Base-by-base conservation (phyloP, 1,284 basidiomycete species). In the Tremellales sp. region DNA sequence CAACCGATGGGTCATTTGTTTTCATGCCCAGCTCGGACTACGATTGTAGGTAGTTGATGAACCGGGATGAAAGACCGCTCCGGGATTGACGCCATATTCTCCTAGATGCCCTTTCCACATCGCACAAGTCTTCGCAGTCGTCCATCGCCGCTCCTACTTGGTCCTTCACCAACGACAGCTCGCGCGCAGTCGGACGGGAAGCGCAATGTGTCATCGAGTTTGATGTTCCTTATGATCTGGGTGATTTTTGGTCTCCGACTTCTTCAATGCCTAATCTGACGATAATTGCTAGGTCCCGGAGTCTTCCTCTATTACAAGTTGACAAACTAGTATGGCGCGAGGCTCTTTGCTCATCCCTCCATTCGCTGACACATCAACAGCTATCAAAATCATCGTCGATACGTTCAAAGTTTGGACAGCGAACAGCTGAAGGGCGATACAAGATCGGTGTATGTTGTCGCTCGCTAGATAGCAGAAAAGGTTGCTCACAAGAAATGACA, bases 331-430 rank as follows among this genome's bases (percentile, higher is more conserved):
- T 72, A 37, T 51, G 69, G 51, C 32, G 12, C n/a, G 27, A 39
- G 27, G 21, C 19, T 18, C 3, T 27, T 26, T 27, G 8, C 12
- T 40, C 14, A 6, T 9, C 12, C 33, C 22, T 22, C 24, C 21
- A 37, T 21, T 28, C 28, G 22, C 46, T 31, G 22, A 38, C n/a
- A 13, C 40, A 19, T n/a, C 5, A n/a, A 10, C 28, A 71, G 71
- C 78, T 98, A 85, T 75, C 95, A 99, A 78, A 99, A 99, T 72
- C 95, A 99, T 71, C 84, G 95, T 40, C 82, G 95, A 64, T 98
- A 98, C 68, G 92, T 98, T 52, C 89, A 94, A 77, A 94, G 88
- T 67, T 75, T 91, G 45, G 82, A 93, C 66, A 78, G 84, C 6
- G 78, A 85, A 58, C 95, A 99, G 73, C 79, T 99, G 38, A 81